These are phyloP conservation scores for Ophiostoma australiae DNA, from an alignment of 2,329 filamentous ascomycete species.

Conservation along the genomic window DNA sequence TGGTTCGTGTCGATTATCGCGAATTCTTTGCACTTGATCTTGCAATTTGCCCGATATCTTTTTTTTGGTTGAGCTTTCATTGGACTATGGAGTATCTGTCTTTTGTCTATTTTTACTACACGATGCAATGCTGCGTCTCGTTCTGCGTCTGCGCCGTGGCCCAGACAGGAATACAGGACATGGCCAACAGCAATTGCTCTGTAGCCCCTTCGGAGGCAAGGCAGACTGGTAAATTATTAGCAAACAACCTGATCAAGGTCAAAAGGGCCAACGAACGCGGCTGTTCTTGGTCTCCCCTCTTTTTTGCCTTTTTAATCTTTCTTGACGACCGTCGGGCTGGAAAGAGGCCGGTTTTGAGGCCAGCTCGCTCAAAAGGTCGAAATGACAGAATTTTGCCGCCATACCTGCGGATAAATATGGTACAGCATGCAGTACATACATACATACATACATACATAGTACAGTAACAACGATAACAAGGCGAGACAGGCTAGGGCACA, in stretches of 20 bases:
- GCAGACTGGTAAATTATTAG: not conserved
- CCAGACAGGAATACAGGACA: too few species aligned
- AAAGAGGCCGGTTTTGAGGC: slow-evolving; percentile 2
- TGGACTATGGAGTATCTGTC: not conserved
- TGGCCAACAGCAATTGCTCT: not conserved
- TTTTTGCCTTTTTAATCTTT: not conserved
- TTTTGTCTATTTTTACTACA: not conserved
- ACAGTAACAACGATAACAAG: too few species aligned
- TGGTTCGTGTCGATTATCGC: not conserved
- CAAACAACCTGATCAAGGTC: not conserved
- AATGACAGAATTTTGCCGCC: not conserved
- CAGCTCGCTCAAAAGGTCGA: not conserved
- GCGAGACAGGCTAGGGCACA: not conserved
- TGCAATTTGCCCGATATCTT: not conserved
- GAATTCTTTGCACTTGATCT: not conserved
- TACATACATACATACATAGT: too few species aligned
- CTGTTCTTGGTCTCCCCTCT: not conserved
- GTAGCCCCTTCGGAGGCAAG: too few species aligned
- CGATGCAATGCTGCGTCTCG: not conserved
- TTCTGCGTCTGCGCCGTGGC: not conserved
- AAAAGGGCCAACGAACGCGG: not conserved
- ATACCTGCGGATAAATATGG: slow-evolving; percentile 3
- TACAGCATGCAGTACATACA: too few species aligned
- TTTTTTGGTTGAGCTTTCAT: not conserved
- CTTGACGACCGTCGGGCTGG: not conserved